Evolutionary conservation across 2,329 filamentous ascomycete genomes (phyloP).

Genomic region (Phialophora chinensis): DNA sequence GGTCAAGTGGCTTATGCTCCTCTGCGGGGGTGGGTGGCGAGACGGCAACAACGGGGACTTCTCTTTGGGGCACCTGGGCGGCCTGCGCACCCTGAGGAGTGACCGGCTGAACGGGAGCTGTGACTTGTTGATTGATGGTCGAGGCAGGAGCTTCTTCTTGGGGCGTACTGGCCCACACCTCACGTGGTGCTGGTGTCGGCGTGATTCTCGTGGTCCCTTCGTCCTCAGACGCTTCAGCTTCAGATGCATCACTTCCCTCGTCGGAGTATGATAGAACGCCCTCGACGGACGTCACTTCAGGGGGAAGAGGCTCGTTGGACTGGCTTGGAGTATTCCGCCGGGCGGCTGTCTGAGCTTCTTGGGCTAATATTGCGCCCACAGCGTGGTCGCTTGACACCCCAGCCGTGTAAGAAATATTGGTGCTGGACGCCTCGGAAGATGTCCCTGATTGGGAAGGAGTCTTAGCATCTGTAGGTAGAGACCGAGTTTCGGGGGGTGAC

Average conservation of each 20-base stretch:
- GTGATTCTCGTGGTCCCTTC: slow-evolving; percentile 3
- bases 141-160: background rate
- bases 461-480: slow-evolving; percentile 20
- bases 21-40: slow-evolving; percentile 57
- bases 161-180: background rate
- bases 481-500: slow-evolving; percentile 40
- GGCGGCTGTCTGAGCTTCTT: slow-evolving; percentile 46
- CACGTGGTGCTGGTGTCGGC: background rate
- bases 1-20: slow-evolving; percentile 41
- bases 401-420: slow-evolving; percentile 43
- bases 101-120: slow-evolving; percentile 1
- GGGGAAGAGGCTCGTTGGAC: slow-evolving; percentile 69
- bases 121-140: slow-evolving; percentile 15
- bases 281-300: slow-evolving; percentile 73
- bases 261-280: slow-evolving; percentile 69
- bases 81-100: background rate
- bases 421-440: slow-evolving; percentile 44
- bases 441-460: slow-evolving; percentile 19
- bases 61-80: slow-evolving; percentile 2
- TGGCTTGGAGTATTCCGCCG: slow-evolving; percentile 3
- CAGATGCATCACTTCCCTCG: slow-evolving; percentile 47
- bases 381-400: slow-evolving; percentile 59
- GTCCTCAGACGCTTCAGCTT: slow-evolving; percentile 24
- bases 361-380: slow-evolving; percentile 57
- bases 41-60: slow-evolving; percentile 53